Evolutionary conservation across 345 rosid genomes (phyloP).

Genomic region (Physaria fendleri): DNA sequence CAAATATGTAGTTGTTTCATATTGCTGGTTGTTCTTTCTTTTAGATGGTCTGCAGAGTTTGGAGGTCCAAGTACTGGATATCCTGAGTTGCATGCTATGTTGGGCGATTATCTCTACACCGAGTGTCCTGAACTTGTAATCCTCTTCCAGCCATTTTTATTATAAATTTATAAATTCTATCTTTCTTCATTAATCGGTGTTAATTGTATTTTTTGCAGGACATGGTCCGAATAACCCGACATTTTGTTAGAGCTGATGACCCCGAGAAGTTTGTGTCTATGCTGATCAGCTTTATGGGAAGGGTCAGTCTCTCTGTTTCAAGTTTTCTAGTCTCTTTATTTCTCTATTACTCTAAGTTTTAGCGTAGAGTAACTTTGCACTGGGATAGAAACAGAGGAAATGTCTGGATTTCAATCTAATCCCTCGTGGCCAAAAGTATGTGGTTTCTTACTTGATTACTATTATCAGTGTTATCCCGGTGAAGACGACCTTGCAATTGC

Average conservation of each 20-base stretch:
- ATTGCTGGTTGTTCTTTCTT: conserved; percentile 11
- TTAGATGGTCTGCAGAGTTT: conserved; percentile 89
- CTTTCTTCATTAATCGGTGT: neutral
- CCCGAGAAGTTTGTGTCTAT: conserved; percentile 67
- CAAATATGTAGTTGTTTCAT: neutral
- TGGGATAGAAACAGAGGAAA: neutral
- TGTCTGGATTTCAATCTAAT: neutral
- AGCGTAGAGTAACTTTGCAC: neutral
- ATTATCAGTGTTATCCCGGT: conserved; percentile 93
- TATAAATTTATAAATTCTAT: neutral
- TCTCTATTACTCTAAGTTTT: neutral
- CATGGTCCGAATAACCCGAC: conserved; percentile 72
- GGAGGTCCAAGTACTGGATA: conserved; percentile 64
- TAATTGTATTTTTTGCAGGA: conserved; percentile 47
- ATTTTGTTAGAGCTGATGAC: conserved; percentile 80
- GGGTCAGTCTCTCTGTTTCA: conserved; percentile 43
- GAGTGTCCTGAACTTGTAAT: conserved; percentile 87
- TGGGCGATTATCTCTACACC: conserved; percentile 79
- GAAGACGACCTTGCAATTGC: conserved; percentile 96
- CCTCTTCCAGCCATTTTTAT: neutral
- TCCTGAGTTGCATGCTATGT: conserved; percentile 74
- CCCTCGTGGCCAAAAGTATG: neutral
- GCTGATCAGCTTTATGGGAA: conserved; percentile 74
- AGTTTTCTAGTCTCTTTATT: neutral
- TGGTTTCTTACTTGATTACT: neutral